A percentile compares a stretch with the other conserved stretches of the same genome.
phyloP scores from a whole-genome alignment of 192 early-diverging fungal genomes.

The Bifiguratus adelaidae region DNA sequence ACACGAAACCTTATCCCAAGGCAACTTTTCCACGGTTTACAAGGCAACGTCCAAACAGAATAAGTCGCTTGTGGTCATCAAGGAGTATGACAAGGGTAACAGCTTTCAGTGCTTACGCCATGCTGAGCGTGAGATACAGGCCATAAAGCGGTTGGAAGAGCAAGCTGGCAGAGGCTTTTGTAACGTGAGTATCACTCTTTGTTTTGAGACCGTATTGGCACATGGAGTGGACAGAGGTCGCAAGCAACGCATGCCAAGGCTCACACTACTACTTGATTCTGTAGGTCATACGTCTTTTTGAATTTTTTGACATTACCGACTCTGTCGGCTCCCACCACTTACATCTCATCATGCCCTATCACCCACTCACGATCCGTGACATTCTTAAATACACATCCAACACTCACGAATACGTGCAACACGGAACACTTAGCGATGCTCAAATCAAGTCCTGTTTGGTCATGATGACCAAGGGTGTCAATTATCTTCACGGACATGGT shows the following conservation, averaged over 20 bases:
- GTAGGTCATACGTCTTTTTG: background rate
- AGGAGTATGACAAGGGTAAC: slow-evolving; percentile 1
- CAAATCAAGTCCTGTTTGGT: slow-evolving; percentile 21
- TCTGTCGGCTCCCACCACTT: background rate
- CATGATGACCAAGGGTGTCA: slow-evolving; percentile 62
- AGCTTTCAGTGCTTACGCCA: slow-evolving; percentile 2
- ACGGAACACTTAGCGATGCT: no score
- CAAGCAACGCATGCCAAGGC: background rate
- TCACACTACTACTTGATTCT: background rate
- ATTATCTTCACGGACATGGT: slow-evolving; percentile 61
- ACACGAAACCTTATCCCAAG: background rate
- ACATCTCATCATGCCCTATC: slow-evolving; percentile 1
- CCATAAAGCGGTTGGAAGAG: slow-evolving; percentile 4
- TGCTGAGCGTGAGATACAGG: slow-evolving; percentile 4
- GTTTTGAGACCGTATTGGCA: background rate
- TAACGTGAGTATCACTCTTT: background rate
- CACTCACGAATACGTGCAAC: background rate
- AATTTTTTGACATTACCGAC: background rate
- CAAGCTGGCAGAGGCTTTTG: background rate
- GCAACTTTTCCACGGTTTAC: slow-evolving; percentile 8
- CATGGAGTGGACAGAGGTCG: background rate
- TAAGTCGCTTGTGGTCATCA: slow-evolving; percentile 3
- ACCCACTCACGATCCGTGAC: slow-evolving; percentile 4
- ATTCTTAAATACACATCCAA: background rate
- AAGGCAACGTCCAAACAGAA: background rate